Conservation (phyloP, 495 filamentous ascomycete species). For the Entonaema liquescens region DNA sequence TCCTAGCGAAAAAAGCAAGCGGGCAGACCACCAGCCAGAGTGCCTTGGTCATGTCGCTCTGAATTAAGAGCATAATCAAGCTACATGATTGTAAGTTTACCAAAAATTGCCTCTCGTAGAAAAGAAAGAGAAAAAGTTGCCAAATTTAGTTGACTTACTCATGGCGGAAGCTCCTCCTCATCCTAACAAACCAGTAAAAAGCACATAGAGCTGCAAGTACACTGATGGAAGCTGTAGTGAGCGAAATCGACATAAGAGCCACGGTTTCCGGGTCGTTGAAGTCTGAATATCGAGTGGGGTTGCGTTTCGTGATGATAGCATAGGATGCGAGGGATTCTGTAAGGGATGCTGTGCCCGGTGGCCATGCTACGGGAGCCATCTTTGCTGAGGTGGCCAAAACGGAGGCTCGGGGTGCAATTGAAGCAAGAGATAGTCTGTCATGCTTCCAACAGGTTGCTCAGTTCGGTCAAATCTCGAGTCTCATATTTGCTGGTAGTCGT, state of each 20-base stretch:
- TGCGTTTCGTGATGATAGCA: slow-evolving; percentile 13
- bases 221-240: slow-evolving; percentile 58
- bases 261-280: slow-evolving; percentile 22
- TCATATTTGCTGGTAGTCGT: slow-evolving; percentile 4
- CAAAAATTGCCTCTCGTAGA: neutral
- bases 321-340: slow-evolving; percentile 11
- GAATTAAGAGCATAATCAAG: slow-evolving; percentile 74
- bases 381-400: slow-evolving; percentile 18
- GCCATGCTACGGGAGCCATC: slow-evolving; percentile 33
- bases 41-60: slow-evolving; percentile 73
- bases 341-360: neutral
- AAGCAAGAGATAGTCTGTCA: slow-evolving; percentile 20
- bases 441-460: slow-evolving; percentile 22
- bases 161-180: slow-evolving; percentile 77
- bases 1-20: slow-evolving; percentile 58
- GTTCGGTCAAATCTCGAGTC: slow-evolving; percentile 1
- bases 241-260: slow-evolving; percentile 41
- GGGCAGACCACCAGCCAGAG: slow-evolving; percentile 71
- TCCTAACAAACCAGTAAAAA: slow-evolving; percentile 77
- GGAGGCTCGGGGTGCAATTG: slow-evolving; percentile 18
- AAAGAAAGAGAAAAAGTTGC: neutral
- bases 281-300: neutral
- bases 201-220: slow-evolving; percentile 59
- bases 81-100: slow-evolving; percentile 51
- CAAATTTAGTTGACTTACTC: slow-evolving; percentile 60